Evolutionary conservation across 2,329 filamentous ascomycete genomes (phyloP), one percentile per base, ranked within the genome.

Genomic region (Curvularia verruculosa): DNA sequence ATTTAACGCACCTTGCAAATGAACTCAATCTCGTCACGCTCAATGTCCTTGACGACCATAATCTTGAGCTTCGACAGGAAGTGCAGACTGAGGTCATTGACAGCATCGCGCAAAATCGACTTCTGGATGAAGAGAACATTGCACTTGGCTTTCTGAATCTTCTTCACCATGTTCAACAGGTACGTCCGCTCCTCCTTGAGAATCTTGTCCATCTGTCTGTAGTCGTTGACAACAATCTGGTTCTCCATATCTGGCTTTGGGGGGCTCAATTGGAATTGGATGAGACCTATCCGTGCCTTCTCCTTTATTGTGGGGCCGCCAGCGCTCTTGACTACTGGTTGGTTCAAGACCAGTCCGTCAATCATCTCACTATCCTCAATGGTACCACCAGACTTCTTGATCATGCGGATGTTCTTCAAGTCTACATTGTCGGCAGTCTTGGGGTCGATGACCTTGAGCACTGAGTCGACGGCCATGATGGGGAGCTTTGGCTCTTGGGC

Each of bases 191-290:
- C 95, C 81, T 99, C 95, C 82, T 99, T 99, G 69, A 99, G 86
- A 66, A 99, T 99, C 85, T 98, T 99, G 84, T 99, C 95, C 95
- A 99, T 99, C 78, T 99, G 95, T 74, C 95, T 87, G 85, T 99
- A 99, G 82, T 99, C 95, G 79, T 99, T 99, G 73, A 99, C 95
- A 29, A 96, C 89, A 64, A 99, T 98, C 74, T 96, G 95, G 81
- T 99, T 99, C 83, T 99, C 95, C 95, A 99, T 99, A 78, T 99
- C 95, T 68, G 95, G 95, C 81, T 99, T 99, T 1, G 95, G 95
- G 45, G 95, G 94, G 79, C 92, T 96, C 69, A 99, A 87, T 80
- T 99, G 95, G 85, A 99, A 99, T 77, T 99, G 95, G 67, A 99
- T 98, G 60, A 99, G 84, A 65, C 90, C 95, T 80, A 99, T 99